phyloP scores from a whole-genome alignment of 2,329 filamentous ascomycete genomes.

The Akanthomyces lecanii region DNA sequence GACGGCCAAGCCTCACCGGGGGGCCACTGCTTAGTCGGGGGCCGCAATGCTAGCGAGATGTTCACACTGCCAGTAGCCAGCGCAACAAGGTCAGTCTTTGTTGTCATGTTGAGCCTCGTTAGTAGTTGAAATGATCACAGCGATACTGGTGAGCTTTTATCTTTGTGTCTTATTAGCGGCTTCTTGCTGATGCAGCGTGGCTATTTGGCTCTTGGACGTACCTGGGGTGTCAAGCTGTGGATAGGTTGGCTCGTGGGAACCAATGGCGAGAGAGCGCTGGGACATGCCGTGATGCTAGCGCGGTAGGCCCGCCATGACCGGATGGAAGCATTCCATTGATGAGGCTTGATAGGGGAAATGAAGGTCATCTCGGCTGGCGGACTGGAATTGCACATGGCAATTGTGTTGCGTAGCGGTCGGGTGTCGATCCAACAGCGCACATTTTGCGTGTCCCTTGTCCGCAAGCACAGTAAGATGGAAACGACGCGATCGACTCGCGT shows the following conservation, averaged over 20 bases:
- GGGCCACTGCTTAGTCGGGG: neutral
- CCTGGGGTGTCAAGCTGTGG: neutral
- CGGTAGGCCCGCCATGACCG: neutral
- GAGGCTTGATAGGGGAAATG: neutral
- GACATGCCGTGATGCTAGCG: constrained; percentile 2
- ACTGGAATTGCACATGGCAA: constrained; percentile 7
- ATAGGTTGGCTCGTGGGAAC: neutral
- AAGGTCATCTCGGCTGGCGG: neutral
- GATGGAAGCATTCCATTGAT: constrained; percentile 2
- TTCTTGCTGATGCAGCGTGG: neutral
- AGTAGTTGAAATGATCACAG: neutral
- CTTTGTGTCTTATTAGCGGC: neutral
- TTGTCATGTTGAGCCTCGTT: neutral
- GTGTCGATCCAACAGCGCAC: neutral
- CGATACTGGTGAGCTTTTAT: neutral
- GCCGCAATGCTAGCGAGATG: neutral
- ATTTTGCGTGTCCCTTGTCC: neutral
- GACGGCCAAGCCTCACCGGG: neutral
- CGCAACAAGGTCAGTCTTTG: neutral
- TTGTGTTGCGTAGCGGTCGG: neutral
- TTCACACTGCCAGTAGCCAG: no score
- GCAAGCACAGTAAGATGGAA: no score
- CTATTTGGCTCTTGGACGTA: neutral
- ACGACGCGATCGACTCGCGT: no score
- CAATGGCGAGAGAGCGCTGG: neutral